A percentile compares a stretch with the other conserved stretches of the same genome.
These are phyloP conservation scores for Leccinum longicurvipes DNA, from an alignment of 768 basidiomycete genomes.

Conservation along the genomic window DNA sequence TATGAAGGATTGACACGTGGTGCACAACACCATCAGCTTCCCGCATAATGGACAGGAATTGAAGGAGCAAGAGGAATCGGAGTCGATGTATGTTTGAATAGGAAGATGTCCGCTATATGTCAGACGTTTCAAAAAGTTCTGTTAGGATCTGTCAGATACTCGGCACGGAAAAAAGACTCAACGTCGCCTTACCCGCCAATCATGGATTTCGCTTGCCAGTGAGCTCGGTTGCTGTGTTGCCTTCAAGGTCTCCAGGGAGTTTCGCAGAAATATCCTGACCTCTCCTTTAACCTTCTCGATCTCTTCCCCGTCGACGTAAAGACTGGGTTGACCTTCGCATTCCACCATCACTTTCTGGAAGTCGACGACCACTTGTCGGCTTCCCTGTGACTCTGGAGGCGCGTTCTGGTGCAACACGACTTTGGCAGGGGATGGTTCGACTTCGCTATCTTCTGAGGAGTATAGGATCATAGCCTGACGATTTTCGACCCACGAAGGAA, in stretches of 20 bases:
- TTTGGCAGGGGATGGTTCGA: slow-evolving; percentile 9
- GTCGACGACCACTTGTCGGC: slow-evolving; percentile 15
- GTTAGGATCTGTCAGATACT: background rate
- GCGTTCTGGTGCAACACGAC: slow-evolving; percentile 13
- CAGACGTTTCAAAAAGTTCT: slow-evolving; percentile 22
- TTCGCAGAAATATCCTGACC: background rate
- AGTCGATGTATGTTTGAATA: background rate
- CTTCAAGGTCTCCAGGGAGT: background rate
- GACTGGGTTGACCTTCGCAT: slow-evolving; percentile 11
- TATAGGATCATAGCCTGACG: slow-evolving; percentile 19
- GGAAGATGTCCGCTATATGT: slow-evolving; percentile 1
- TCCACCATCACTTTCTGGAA: slow-evolving; percentile 14
- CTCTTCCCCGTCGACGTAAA: slow-evolving; percentile 17
- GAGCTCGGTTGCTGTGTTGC: too few relatives aligned
- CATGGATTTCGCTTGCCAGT: too few relatives aligned
- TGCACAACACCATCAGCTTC: slow-evolving; percentile 3
- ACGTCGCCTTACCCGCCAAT: too few relatives aligned
- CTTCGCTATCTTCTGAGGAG: slow-evolving; percentile 5
- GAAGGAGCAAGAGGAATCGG: background rate
- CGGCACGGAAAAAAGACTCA: too few relatives aligned
- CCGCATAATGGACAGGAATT: slow-evolving; percentile 15
- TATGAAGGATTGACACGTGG: slow-evolving; percentile 9
- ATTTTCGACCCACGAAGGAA: background rate
- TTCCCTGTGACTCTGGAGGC: background rate
- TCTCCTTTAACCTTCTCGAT: slow-evolving; percentile 7